Percentiles rank a stretch among this genome's conserved stretches.
Conservation (phyloP, 805 yeast genomes). For the Lipomyces mesembrius region DNA sequence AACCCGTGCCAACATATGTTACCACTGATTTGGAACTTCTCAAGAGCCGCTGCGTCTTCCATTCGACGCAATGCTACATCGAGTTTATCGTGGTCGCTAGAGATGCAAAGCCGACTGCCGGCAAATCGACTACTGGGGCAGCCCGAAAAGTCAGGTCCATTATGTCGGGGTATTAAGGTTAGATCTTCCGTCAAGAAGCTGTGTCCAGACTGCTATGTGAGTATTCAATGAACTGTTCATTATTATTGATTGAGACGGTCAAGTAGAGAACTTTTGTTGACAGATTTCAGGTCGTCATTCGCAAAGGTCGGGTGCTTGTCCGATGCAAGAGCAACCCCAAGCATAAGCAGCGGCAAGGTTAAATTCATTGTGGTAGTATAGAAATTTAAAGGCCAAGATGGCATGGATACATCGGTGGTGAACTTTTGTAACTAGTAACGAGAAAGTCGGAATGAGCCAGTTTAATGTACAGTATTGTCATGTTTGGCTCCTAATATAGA, state of each 20-base stretch:
- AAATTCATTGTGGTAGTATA: neutral
- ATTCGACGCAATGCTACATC: conserved; percentile 15
- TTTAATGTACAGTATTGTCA: neutral
- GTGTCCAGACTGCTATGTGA: conserved; percentile 81
- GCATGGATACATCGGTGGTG: neutral
- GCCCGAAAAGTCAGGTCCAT: conserved; percentile 2
- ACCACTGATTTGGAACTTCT: conserved; percentile 17
- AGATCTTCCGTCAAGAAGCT: conserved; percentile 91
- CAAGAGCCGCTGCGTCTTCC: conserved; percentile 16
- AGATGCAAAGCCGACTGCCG: conserved; percentile 16
- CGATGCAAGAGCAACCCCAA: conserved; percentile 91
- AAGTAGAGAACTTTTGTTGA: neutral
- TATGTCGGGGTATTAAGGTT: conserved; percentile 79
- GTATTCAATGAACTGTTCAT: conserved; percentile 33
- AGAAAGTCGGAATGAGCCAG: neutral
- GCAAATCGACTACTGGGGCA: neutral
- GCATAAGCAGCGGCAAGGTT: conserved; percentile 84
- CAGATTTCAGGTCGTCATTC: conserved; percentile 67
- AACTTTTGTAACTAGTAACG: neutral
- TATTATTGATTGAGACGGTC: conserved; percentile 1
- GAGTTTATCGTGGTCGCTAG: conserved; percentile 28
- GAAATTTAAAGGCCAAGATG: neutral
- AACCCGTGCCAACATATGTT: conserved; percentile 9
- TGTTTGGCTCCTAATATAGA: neutral
- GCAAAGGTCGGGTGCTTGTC: conserved; percentile 93